Base-by-base conservation (phyloP, 169 alveolate species). In the Eimeria necatrix region DNA sequence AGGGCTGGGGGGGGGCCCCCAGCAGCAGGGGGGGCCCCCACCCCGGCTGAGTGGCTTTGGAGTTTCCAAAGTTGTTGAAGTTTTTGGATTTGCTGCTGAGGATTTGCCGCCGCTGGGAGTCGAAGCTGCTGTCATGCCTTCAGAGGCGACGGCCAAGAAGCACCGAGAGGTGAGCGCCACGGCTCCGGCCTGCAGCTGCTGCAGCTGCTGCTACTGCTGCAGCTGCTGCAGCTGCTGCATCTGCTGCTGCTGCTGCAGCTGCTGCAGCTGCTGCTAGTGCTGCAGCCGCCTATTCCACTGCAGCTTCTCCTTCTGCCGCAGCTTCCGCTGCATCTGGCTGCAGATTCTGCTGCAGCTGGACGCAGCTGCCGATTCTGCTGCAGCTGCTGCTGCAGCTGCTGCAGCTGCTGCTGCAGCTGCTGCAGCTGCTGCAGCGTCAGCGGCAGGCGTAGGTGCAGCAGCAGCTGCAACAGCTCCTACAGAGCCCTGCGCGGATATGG, bases 121-220 rank as follows among this genome's bases (percentile, higher is more conserved):
- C 48, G 88, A 78, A 18, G 48, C 60, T 4, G n/a, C 5, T 18
- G 88, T 78, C n/a, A 20, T 46, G 20, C 68, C 41, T 9, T 78
- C 88, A 6, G 88, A 78, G 52, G 88, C 10, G 20, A 68, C 18
- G 49, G 88, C 88, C n/a, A 78, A 78, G 68, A 46, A 9, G 18
- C 68, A 51, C 18, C 5, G 68, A 22, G 70, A 78, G 70, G 88
- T 78, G 48, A 46, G 68, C 1, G 20, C 22, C 41, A 2, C 68
- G 85, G 9, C 9, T 9, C 59, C 20, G 6, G 56, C 10, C 8
- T 32, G 56, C 22, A n/a, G 24, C n/a, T 32, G 64, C 86, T 32
- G 86, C 26, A 76, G 56, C 56, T 12, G 26, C 8, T 8, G 48
- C 64, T 14, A 18, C 48, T 18, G 18, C 70, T 18, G 90, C 48